Percentiles rank a stretch among this genome's conserved stretches.
Evolutionary conservation across 2,329 filamentous ascomycete species (phyloP).

Genomic region (Nemania sp.): DNA sequence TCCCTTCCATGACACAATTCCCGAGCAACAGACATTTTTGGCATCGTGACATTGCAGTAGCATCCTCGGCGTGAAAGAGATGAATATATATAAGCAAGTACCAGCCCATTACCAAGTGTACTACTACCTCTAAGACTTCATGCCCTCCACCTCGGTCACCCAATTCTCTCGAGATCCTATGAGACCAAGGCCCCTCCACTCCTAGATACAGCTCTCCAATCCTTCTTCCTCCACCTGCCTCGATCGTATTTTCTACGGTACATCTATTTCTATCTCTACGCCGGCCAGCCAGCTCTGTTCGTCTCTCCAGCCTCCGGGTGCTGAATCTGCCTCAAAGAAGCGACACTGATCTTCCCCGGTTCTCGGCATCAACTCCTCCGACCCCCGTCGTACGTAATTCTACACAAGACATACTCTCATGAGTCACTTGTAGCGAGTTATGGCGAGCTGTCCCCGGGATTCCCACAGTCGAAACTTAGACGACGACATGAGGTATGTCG

Average conservation of each 20-base stretch:
- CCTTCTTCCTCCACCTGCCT: not conserved
- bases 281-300: too few species aligned
- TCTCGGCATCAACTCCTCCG: not conserved
- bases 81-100: not conserved
- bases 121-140: not conserved
- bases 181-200: not conserved
- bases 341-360: not conserved
- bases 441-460: not conserved
- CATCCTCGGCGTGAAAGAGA: too few species aligned
- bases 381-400: not conserved
- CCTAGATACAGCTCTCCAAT: not conserved
- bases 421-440: not conserved
- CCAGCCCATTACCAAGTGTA: not conserved
- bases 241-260: constrained; percentile 1
- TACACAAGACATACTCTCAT: not conserved
- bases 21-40: not conserved
- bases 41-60: not conserved
- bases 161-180: constrained; percentile 4
- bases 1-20: not conserved
- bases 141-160: not conserved
- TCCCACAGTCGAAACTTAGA: too few species aligned
- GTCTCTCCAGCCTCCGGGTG: not conserved
- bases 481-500: constrained; percentile 11
- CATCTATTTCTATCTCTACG: constrained; percentile 5
- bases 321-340: not conserved